These are phyloP conservation scores for Rhododendron henanense DNA, from an alignment of 148 eudicot species.

Conservation along the genomic window DNA sequence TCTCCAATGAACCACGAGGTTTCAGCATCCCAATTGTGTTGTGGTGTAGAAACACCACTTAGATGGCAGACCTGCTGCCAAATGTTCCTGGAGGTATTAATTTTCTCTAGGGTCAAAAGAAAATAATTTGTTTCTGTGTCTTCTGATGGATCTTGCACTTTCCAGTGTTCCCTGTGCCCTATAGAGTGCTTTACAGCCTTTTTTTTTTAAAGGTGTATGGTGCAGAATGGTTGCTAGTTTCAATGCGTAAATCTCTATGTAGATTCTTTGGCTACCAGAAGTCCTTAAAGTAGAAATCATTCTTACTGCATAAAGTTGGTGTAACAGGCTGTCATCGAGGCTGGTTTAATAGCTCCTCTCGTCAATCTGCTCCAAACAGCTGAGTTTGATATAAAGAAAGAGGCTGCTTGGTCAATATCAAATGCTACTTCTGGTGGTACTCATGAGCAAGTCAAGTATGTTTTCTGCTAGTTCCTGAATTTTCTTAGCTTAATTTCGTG, in stretches of 20 bases:
- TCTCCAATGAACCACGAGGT: background rate
- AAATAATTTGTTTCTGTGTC: background rate
- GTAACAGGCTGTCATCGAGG: slow-evolving; percentile 59
- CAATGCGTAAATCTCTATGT: background rate
- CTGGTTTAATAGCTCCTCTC: slow-evolving; percentile 62
- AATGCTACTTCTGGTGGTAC: slow-evolving; percentile 85
- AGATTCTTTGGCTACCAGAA: background rate
- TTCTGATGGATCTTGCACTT: slow-evolving; percentile 4
- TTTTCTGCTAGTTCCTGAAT: background rate
- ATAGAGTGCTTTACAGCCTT: background rate
- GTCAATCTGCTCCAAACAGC: slow-evolving; percentile 74
- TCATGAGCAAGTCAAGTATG: slow-evolving; percentile 70
- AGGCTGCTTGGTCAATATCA: slow-evolving; percentile 85
- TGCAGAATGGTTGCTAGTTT: background rate
- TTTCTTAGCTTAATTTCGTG: background rate
- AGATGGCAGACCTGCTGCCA: background rate
- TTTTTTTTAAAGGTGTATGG: background rate
- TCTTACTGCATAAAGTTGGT: slow-evolving; percentile 10
- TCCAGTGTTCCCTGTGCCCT: background rate
- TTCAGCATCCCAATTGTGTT: background rate
- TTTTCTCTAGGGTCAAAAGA: background rate
- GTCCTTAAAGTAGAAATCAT: background rate
- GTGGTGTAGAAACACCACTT: background rate
- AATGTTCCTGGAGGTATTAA: background rate
- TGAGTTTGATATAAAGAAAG: slow-evolving; percentile 84